Evolutionary conservation across 2,329 filamentous ascomycete species (phyloP).

Genomic region (Dactylellina leptospora): DNA sequence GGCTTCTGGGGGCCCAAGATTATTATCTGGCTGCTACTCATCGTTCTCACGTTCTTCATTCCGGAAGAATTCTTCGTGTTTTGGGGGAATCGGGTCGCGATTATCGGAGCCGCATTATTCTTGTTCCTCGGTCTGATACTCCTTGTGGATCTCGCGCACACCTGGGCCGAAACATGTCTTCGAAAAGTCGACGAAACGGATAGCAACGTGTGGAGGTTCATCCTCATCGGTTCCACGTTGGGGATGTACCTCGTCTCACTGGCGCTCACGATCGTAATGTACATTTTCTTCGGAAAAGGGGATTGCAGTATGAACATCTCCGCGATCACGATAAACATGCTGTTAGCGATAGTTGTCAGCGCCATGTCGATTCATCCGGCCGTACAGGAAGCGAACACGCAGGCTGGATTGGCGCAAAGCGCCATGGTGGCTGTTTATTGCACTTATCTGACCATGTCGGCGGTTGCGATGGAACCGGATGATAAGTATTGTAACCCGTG

Average conservation of each 20-base stretch:
- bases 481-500: conserved; percentile 94
- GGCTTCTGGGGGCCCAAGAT: conserved; percentile 99
- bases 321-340: conserved; percentile 90
- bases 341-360: conserved; percentile 82
- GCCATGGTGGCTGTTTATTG: conserved; percentile 98
- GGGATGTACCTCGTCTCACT: conserved; percentile 92
- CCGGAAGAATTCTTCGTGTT: conserved; percentile 88
- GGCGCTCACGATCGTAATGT: conserved; percentile 95
- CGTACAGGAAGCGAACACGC: conserved; percentile 89
- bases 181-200: conserved; percentile 90
- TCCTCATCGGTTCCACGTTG: conserved; percentile 90
- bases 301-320: conserved; percentile 96
- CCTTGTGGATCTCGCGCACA: conserved; percentile 92
- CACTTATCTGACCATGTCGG: conserved; percentile 97
- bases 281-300: conserved; percentile 86
- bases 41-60: conserved; percentile 93
- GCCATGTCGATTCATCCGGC: conserved; percentile 86
- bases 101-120: conserved; percentile 89
- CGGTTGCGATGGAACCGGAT: conserved; percentile 98
- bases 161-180: conserved; percentile 96
- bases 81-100: conserved; percentile 93
- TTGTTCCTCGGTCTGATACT: conserved; percentile 90
- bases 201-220: conserved; percentile 80
- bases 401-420: conserved; percentile 93
- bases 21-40: conserved; percentile 83